Evolutionary conservation across 1,284 basidiomycete species (phyloP).

Genomic region (Austroboletus rostrupii): DNA sequence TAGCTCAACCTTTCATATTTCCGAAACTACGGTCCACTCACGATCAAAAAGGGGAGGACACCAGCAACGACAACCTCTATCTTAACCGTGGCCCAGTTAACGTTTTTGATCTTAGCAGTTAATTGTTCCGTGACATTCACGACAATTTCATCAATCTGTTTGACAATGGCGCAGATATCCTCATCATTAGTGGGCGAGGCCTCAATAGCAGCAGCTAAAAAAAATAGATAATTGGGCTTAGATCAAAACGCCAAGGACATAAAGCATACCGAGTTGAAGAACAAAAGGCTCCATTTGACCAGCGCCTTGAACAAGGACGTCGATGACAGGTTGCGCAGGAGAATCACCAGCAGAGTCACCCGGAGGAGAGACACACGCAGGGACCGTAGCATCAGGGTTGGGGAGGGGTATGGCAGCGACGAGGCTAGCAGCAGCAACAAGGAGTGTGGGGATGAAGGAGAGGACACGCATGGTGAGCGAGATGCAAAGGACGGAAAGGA

Average conservation of each 20-base stretch:
- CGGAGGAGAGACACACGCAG: not conserved
- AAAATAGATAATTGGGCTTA: not conserved
- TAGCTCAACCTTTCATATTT: not conserved
- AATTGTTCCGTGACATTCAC: not conserved
- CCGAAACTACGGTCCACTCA: not conserved
- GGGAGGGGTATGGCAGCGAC: conserved; percentile 6
- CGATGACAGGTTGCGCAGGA: not conserved
- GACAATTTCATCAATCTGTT: not conserved
- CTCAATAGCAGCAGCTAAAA: not conserved
- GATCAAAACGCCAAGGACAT: too few species aligned
- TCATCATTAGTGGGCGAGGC: not conserved
- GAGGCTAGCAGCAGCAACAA: not conserved
- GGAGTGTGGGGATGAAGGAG: not conserved
- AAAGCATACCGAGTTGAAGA: not conserved
- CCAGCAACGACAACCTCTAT: not conserved
- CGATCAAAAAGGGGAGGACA: not conserved
- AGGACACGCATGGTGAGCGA: not conserved
- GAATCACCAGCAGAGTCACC: not conserved
- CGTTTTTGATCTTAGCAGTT: not conserved
- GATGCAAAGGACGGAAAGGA: not conserved
- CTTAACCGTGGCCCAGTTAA: not conserved
- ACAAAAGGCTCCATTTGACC: not conserved
- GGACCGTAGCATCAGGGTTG: not conserved
- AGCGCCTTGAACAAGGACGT: not conserved
- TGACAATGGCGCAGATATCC: not conserved